These are phyloP conservation scores for Corinectria fuckeliana DNA, from an alignment of 2,329 filamentous ascomycete species.

Conservation along the genomic window DNA sequence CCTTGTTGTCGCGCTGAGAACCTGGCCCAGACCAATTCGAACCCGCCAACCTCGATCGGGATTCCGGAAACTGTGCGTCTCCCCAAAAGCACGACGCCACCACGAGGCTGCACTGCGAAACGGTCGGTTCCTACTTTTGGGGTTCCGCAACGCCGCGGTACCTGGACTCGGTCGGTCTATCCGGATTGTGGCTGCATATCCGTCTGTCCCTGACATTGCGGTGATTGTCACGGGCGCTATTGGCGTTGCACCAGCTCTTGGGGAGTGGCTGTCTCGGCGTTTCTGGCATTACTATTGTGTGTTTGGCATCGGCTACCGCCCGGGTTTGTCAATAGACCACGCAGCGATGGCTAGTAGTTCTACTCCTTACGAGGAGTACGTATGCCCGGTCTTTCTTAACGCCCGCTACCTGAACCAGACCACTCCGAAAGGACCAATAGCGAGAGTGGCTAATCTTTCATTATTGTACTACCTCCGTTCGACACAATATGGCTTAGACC, in stretches of 20 bases:
- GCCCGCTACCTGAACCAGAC: not conserved
- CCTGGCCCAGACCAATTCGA: not conserved
- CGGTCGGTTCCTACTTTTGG: not conserved
- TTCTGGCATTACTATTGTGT: not conserved
- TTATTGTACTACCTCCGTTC: not conserved
- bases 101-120: not conserved
- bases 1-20: not conserved
- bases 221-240: not conserved
- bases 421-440: not conserved
- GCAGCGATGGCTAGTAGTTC: not conserved
- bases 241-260: not conserved
- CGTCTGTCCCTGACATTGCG: not conserved
- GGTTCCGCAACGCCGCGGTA: not conserved
- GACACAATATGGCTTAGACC: not conserved
- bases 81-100: constrained; percentile 1
- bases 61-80: not conserved
- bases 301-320: not conserved
- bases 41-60: not conserved
- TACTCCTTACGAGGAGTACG: too few species aligned
- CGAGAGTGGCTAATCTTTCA: not conserved
- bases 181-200: not conserved
- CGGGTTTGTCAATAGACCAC: not conserved
- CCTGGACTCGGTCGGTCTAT: not conserved
- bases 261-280: not conserved
- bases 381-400: not conserved